These are phyloP conservation scores for Miscanthus lutarioriparius DNA, from an alignment of 176 grass and related monocot genomes.

Conservation along the genomic window DNA sequence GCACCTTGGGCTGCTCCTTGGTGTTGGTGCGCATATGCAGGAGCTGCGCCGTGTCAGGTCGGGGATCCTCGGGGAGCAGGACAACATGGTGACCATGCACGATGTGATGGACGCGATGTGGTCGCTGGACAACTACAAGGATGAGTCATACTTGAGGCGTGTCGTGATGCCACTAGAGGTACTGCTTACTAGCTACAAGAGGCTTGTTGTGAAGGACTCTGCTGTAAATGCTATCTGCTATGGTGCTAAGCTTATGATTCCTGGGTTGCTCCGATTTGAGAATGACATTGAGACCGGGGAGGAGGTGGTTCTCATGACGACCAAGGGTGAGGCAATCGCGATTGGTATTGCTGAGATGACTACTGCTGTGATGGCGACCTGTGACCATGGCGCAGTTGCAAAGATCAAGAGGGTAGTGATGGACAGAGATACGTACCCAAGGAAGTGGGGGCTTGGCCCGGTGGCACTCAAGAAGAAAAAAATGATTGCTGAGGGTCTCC, in stretches of 20 bases:
- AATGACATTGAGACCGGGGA: slow-evolving; percentile 89
- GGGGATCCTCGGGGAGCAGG: slow-evolving; percentile 76
- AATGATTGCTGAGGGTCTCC: slow-evolving; percentile 63
- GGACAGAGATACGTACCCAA: slow-evolving; percentile 89
- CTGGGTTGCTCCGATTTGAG: slow-evolving; percentile 85
- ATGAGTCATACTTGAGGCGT: slow-evolving; percentile 80
- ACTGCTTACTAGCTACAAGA: slow-evolving; percentile 95
- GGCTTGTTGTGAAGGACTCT: slow-evolving; percentile 93
- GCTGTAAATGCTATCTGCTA: slow-evolving; percentile 97
- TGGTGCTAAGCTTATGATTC: slow-evolving; percentile 96
- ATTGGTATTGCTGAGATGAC: slow-evolving; percentile 97
- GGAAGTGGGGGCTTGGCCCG: slow-evolving; percentile 90
- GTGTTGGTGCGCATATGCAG: slow-evolving; percentile 89
- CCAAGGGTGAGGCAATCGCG: slow-evolving; percentile 86
- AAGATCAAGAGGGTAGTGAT: slow-evolving; percentile 94
- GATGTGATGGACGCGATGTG: slow-evolving; percentile 90
- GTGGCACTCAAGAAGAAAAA: slow-evolving; percentile 84
- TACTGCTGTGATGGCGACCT: slow-evolving; percentile 88
- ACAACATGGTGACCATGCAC: slow-evolving; percentile 99
- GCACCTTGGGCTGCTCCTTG: slow-evolving; percentile 79
- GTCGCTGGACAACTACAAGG: slow-evolving; percentile 70
- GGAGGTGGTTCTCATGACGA: slow-evolving; percentile 91
- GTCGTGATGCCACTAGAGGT: slow-evolving; percentile 90
- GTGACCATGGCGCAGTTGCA: slow-evolving; percentile 75
- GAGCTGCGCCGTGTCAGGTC: slow-evolving; percentile 84